These are phyloP conservation scores for Cucumis variabilis DNA, from an alignment of 331 rosid genomes.

Conservation along the genomic window DNA sequence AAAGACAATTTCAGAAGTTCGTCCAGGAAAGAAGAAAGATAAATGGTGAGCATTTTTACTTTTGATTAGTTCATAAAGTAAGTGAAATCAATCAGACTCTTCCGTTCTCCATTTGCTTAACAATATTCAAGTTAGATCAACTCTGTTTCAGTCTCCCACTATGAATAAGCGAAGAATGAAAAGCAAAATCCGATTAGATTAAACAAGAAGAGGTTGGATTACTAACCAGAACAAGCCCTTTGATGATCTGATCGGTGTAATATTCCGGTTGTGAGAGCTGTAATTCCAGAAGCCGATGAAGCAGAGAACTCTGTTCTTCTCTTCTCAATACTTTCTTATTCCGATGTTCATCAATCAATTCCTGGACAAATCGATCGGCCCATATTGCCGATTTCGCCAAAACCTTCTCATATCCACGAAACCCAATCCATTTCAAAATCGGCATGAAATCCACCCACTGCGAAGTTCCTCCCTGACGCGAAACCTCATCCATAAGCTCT, in stretches of 20 bases:
- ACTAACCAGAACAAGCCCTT: conserved; percentile 50
- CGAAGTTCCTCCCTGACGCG: not conserved
- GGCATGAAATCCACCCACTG: conserved; percentile 29
- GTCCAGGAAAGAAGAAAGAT: too few relatives aligned
- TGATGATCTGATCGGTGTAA: conserved; percentile 51
- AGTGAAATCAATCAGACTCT: not conserved
- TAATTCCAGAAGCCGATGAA: conserved; percentile 46
- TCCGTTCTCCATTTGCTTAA: not conserved
- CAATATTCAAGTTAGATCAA: not conserved
- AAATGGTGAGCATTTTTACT: too few relatives aligned
- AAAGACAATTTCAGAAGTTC: too few relatives aligned
- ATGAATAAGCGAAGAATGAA: not conserved
- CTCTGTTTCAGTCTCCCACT: not conserved
- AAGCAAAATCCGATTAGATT: not conserved
- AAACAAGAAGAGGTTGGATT: not conserved
- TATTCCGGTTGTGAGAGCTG: conserved; percentile 56
- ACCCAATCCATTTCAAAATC: conserved; percentile 20
- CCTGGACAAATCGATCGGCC: conserved; percentile 45
- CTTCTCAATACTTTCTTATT: not conserved
- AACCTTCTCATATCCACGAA: not conserved
- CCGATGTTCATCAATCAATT: conserved; percentile 44
- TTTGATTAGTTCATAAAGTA: not conserved
- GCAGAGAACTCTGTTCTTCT: conserved; percentile 39
- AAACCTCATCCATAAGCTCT: conserved; percentile 9
- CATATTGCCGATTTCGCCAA: not conserved